Percentiles rank a stretch among this genome's conserved stretches.
These are phyloP conservation scores for Platismatia glauca DNA, from an alignment of 495 filamentous ascomycete genomes.

Conservation along the genomic window DNA sequence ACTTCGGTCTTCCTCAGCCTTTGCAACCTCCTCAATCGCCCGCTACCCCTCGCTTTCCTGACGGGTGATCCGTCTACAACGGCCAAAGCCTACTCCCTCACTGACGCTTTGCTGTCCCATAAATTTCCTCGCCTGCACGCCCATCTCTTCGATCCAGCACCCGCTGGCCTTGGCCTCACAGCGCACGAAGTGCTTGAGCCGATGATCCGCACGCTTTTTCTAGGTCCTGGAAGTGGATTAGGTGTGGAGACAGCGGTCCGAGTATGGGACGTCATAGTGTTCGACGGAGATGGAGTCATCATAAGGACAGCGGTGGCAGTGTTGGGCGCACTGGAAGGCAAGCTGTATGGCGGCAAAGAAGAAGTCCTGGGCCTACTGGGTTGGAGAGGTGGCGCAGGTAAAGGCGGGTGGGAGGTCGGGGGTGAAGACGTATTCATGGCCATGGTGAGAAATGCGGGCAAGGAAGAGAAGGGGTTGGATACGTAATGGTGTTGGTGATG, in stretches of 20 bases:
- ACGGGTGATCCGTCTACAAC: constrained; percentile 67
- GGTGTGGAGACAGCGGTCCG: constrained; percentile 67
- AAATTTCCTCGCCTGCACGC: constrained; percentile 62
- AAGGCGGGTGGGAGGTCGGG: constrained; percentile 32
- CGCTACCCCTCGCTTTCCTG: constrained; percentile 80
- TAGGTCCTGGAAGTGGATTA: constrained; percentile 36
- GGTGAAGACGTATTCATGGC: constrained; percentile 63
- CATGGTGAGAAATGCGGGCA: constrained; percentile 59
- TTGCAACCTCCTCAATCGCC: constrained; percentile 81
- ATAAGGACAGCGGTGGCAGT: constrained; percentile 71
- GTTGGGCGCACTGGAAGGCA: constrained; percentile 52
- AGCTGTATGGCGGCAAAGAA: constrained; percentile 47
- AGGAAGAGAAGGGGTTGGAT: constrained; percentile 29
- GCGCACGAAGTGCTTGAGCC: constrained; percentile 47
- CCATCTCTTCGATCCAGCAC: constrained; percentile 49
- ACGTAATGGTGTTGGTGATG: not conserved
- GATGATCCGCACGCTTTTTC: constrained; percentile 51
- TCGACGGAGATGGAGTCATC: constrained; percentile 79
- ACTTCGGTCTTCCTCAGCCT: constrained; percentile 70
- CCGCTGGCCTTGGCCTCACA: constrained; percentile 30
- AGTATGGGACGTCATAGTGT: constrained; percentile 90
- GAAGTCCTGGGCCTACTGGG: constrained; percentile 47
- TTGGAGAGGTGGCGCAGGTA: constrained; percentile 40
- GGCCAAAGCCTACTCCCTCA: constrained; percentile 59
- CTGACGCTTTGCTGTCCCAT: constrained; percentile 58